phyloP scores from a whole-genome alignment of 2,329 filamentous ascomycete genomes.

The Plectosphaerella cucumerina region DNA sequence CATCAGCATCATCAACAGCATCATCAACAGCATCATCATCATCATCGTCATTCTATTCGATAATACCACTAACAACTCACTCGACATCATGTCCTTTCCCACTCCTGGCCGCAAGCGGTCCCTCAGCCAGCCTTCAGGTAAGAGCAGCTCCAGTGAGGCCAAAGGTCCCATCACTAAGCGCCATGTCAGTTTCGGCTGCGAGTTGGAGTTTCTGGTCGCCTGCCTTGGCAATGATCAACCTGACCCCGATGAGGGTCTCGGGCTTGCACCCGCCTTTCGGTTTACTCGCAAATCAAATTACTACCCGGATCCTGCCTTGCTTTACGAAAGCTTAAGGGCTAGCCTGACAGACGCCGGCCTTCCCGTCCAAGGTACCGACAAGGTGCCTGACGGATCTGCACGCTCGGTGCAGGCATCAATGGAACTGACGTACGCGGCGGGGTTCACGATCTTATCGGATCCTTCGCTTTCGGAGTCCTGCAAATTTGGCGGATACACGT shows the following conservation, averaged over 20 bases:
- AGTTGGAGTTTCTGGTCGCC: slow-evolving; percentile 19
- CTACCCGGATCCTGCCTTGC: too few species aligned
- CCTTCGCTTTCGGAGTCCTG: slow-evolving; percentile 3
- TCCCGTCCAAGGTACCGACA: too few species aligned
- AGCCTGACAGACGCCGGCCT: slow-evolving; percentile 6
- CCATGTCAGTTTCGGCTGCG: slow-evolving; percentile 20
- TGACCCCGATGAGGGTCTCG: slow-evolving; percentile 17
- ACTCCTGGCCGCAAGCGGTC: too few species aligned
- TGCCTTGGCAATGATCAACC: slow-evolving; percentile 7
- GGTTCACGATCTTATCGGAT: slow-evolving; percentile 5
- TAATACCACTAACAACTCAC: too few species aligned
- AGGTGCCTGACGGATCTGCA: too few species aligned
- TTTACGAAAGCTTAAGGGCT: not conserved
- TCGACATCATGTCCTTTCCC: too few species aligned
- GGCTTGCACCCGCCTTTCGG: slow-evolving; percentile 21
- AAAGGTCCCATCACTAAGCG: not conserved
- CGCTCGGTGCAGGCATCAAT: too few species aligned
- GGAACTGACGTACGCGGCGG: not conserved
- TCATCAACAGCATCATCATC: too few species aligned
- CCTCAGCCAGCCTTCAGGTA: too few species aligned
- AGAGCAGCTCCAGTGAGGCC: not conserved
- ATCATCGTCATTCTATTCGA: too few species aligned
- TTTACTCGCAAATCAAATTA: too few species aligned
- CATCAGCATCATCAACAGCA: too few species aligned
- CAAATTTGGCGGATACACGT: slow-evolving; percentile 11